Conservation (phyloP, 768 basidiomycete species). For the Mycena venus region DNA sequence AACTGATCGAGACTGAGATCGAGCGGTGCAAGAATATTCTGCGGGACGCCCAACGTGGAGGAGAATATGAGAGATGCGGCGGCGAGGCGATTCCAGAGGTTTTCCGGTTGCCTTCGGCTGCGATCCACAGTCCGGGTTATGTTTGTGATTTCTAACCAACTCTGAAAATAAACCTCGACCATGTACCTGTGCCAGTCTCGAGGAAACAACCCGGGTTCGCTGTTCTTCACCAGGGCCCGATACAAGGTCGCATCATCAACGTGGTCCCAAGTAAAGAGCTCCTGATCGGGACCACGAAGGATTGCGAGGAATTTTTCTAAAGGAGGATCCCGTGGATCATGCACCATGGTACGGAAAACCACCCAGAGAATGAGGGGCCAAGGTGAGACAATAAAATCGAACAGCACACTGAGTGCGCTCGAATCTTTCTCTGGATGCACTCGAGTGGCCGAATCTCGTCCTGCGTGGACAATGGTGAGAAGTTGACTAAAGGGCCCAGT, state of each 20-base stretch:
- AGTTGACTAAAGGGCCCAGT: background rate
- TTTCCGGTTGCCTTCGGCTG: background rate
- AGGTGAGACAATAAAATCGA: background rate
- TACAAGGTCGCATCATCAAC: background rate
- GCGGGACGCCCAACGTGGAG: background rate
- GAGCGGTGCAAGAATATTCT: background rate
- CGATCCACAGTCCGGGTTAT: background rate
- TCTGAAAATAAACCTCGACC: background rate
- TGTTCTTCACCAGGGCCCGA: background rate
- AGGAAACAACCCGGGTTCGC: background rate
- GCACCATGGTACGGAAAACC: background rate
- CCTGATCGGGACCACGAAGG: background rate
- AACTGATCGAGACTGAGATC: background rate
- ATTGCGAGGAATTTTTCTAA: background rate
- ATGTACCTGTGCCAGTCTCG: background rate
- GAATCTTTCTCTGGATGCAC: background rate
- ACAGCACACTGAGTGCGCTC: background rate
- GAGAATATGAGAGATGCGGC: background rate
- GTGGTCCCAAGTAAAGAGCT: slow-evolving; percentile 2
- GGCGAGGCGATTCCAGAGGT: background rate
- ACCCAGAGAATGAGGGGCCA: no score
- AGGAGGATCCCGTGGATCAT: background rate
- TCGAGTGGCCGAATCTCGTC: background rate
- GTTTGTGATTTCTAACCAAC: background rate
- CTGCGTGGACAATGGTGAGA: background rate